Evolutionary conservation across 2,329 filamentous ascomycete genomes (phyloP).

Genomic region (Chaetomium sp.): DNA sequence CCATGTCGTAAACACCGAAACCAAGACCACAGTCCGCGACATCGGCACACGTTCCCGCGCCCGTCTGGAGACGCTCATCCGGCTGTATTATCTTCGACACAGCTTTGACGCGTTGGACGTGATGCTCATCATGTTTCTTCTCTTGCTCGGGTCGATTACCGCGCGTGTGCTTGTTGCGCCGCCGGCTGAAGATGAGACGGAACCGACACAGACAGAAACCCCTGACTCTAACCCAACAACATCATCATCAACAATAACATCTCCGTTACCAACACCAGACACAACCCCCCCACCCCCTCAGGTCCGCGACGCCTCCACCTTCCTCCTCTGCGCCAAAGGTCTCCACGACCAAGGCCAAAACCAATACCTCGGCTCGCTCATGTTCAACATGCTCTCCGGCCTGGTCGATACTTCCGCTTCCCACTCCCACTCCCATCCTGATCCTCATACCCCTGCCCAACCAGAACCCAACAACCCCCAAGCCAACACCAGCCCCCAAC

Average conservation of each 20-base stretch:
- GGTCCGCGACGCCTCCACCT: slow-evolving; percentile 8
- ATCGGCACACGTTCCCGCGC: slow-evolving; percentile 2
- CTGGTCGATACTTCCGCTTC: not conserved
- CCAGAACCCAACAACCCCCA: not conserved
- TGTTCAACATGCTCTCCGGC: slow-evolving; percentile 3
- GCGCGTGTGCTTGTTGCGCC: slow-evolving; percentile 2
- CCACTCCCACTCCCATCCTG: too few species aligned
- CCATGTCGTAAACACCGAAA: not conserved
- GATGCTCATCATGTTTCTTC: slow-evolving; percentile 8
- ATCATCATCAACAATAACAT: not conserved
- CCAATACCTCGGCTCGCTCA: slow-evolving; percentile 3
- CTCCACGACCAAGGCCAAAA: slow-evolving; percentile 11
- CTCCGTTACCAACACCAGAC: not conserved
- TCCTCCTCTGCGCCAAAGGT: slow-evolving; percentile 13
- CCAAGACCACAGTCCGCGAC: not conserved
- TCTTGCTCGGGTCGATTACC: slow-evolving; percentile 9
- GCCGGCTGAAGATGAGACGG: not conserved
- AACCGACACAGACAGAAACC: not conserved
- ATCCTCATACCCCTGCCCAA: too few species aligned
- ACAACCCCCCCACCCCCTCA: not conserved
- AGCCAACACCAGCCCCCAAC: too few species aligned
- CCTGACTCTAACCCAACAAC: not conserved
- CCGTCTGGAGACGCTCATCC: slow-evolving; percentile 13
- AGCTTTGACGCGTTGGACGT: slow-evolving; percentile 9
- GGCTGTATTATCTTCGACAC: slow-evolving; percentile 14